A percentile compares a stretch with the other conserved stretches of the same genome.
Evolutionary conservation across 1,139 yeast species (phyloP).

Genomic region (Sugiyamaella neomexicana): DNA sequence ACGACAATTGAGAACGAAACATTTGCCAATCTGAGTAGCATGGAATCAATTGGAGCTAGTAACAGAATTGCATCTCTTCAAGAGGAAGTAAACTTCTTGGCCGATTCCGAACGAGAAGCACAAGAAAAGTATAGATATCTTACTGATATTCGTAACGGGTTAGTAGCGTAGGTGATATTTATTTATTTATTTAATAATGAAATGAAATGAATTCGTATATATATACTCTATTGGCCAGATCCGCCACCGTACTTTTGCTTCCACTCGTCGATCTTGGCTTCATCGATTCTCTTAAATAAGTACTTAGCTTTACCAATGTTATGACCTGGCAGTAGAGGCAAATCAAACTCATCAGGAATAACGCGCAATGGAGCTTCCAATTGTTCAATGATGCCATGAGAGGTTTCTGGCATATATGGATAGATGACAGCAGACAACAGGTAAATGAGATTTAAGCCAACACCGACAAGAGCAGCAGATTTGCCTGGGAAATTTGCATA

Average conservation of each 20-base stretch:
- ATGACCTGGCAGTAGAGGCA: slow-evolving; percentile 75
- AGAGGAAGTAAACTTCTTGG: slow-evolving; percentile 45
- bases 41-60: slow-evolving; percentile 42
- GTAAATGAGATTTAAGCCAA: slow-evolving; percentile 85
- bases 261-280: slow-evolving; percentile 84
- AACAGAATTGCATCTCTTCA: slow-evolving; percentile 42
- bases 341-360: slow-evolving; percentile 73
- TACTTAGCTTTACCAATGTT: slow-evolving; percentile 89
- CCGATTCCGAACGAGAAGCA: slow-evolving; percentile 44
- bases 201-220: background rate
- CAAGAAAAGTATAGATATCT: slow-evolving; percentile 32
- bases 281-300: slow-evolving; percentile 88
- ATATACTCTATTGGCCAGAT: slow-evolving; percentile 9
- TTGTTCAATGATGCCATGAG: slow-evolving; percentile 67
- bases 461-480: slow-evolving; percentile 90
- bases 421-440: slow-evolving; percentile 73
- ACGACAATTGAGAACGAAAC: slow-evolving; percentile 35
- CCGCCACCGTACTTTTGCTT: slow-evolving; percentile 74
- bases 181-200: background rate
- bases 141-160: slow-evolving; percentile 6
- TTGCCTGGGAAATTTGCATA: slow-evolving; percentile 73
- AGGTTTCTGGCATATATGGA: slow-evolving; percentile 90
- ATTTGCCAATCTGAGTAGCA: slow-evolving; percentile 31
- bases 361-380: slow-evolving; percentile 78
- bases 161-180: slow-evolving; percentile 3